phyloP scores from a whole-genome alignment of 78 protist species.

The Dictyostelium purpureum region DNA sequence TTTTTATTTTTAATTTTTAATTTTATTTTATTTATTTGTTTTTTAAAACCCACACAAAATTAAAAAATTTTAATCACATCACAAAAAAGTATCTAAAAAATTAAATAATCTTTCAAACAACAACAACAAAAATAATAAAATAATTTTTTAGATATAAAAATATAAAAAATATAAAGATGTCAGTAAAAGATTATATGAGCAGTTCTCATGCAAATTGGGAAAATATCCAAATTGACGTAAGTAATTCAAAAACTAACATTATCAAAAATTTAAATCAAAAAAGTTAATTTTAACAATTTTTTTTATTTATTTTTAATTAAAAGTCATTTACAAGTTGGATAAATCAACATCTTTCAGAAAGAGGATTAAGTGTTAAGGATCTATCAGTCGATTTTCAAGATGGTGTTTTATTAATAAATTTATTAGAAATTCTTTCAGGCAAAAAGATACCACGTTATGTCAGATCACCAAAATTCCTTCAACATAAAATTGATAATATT shows the following conservation, averaged over 20 bases:
- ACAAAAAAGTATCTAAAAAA: background rate
- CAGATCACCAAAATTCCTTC: constrained; percentile 52
- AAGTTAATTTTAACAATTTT: background rate
- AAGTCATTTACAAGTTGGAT: constrained; percentile 79
- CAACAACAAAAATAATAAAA: background rate
- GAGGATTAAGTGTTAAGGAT: constrained; percentile 42
- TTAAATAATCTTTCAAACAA: background rate
- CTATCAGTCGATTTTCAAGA: constrained; percentile 61
- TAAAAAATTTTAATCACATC: too few relatives aligned
- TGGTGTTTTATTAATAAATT: constrained; percentile 73
- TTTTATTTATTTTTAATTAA: background rate
- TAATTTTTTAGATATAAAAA: too few relatives aligned
- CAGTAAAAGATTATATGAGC: constrained; percentile 5
- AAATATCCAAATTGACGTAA: constrained; percentile 62
- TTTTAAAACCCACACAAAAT: background rate
- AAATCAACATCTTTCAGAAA: constrained; percentile 69
- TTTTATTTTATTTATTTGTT: too few relatives aligned
- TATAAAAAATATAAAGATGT: background rate
- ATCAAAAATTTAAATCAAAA: background rate
- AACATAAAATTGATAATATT: constrained; percentile 82
- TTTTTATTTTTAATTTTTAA: too few relatives aligned
- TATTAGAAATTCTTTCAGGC: constrained; percentile 78
- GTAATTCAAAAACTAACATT: background rate
- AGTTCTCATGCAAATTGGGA: constrained; percentile 72
- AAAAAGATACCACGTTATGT: constrained; percentile 70